Conservation (phyloP, 1,139 yeast genomes). For the Zygoascus sp. region DNA sequence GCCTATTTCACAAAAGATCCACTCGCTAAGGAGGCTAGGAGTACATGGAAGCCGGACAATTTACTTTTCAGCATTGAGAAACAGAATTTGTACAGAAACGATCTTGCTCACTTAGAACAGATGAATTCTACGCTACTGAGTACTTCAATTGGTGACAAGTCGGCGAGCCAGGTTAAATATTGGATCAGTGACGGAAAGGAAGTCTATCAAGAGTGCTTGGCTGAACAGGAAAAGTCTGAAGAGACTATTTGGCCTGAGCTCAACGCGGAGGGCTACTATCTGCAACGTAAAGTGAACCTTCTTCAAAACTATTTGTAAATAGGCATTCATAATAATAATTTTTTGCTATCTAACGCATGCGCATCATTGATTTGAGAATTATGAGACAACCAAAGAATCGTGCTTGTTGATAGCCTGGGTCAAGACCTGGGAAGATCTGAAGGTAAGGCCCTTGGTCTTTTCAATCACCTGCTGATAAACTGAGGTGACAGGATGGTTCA, state of each 20-base stretch:
- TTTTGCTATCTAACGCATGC: neutral
- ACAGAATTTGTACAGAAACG: slow-evolving; percentile 42
- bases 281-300: neutral
- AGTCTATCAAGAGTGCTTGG: neutral
- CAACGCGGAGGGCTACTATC: neutral
- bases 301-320: neutral
- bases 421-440: slow-evolving; percentile 52
- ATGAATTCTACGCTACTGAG: neutral
- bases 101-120: neutral
- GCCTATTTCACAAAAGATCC: neutral
- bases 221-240: neutral
- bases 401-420: slow-evolving; percentile 33
- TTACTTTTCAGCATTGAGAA: slow-evolving; percentile 49
- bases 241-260: neutral
- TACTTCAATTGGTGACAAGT: neutral
- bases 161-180: neutral
- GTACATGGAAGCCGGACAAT: slow-evolving; percentile 23
- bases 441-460: slow-evolving; percentile 55
- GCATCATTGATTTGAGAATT: slow-evolving; percentile 5
- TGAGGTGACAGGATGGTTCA: slow-evolving; percentile 43
- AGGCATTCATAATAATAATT: slow-evolving; percentile 6
- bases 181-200: neutral
- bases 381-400: slow-evolving; percentile 20
- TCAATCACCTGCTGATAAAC: slow-evolving; percentile 57
- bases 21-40: slow-evolving; percentile 19